Evolutionary conservation across 257 asterid genomes (phyloP).

Genomic region (Ophiorrhiza pumila): DNA sequence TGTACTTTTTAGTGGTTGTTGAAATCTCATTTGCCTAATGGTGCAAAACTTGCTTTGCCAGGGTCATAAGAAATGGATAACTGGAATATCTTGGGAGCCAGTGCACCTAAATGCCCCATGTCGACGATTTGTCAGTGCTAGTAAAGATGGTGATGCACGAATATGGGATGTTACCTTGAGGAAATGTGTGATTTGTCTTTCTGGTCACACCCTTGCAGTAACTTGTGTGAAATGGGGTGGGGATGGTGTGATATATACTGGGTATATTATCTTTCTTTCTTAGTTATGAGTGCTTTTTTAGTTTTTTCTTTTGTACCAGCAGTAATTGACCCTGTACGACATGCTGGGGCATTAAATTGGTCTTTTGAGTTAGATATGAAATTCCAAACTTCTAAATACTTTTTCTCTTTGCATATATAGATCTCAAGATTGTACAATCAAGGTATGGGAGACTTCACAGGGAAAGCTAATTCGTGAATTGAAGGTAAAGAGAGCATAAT

Average conservation of each 20-base stretch:
- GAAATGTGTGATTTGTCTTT: constrained; percentile 68
- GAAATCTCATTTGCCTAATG: constrained; percentile 1
- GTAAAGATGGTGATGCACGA: constrained; percentile 99
- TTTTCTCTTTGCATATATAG: constrained; percentile 41
- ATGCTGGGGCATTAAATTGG: neutral
- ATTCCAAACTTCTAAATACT: neutral
- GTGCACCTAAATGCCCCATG: constrained; percentile 83
- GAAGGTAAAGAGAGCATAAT: constrained; percentile 48
- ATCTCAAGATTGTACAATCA: constrained; percentile 93
- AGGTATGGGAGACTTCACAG: constrained; percentile 86
- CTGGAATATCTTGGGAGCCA: constrained; percentile 99
- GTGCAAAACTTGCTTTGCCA: constrained; percentile 29
- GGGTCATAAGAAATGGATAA: constrained; percentile 99
- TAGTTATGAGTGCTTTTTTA: neutral
- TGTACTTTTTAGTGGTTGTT: neutral
- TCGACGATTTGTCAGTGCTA: constrained; percentile 90
- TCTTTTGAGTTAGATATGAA: neutral
- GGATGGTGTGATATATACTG: constrained; percentile 89
- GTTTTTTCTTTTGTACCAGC: neutral
- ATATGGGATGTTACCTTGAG: constrained; percentile 81
- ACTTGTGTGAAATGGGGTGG: constrained; percentile 99
- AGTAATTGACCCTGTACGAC: neutral
- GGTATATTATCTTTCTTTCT: constrained; percentile 44
- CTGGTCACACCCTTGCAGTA: constrained; percentile 90
- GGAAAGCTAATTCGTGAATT: constrained; percentile 88